Base-by-base conservation (phyloP, 345 rosid genomes). In the Linum tenue region DNA sequence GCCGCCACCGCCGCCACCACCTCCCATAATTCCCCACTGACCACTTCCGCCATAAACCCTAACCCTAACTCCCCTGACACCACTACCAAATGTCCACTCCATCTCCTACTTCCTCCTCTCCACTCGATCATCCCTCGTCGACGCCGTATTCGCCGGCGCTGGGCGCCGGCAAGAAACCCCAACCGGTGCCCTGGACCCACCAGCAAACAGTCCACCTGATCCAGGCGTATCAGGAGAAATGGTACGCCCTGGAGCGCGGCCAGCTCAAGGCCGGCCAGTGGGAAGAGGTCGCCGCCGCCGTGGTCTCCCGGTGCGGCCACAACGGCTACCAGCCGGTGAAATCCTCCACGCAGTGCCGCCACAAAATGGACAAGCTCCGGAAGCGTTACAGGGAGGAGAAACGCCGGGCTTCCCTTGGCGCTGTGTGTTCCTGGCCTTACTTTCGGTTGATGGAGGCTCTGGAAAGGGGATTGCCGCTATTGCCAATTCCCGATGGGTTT, bases 311-410 rank as follows among this genome's bases (percentile, higher is more conserved):
- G 64, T 84, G 92, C 75, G 84, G 86, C 77, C 79, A 76, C 72
- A 82, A 81, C 56, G 60, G 67, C 76, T 53, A 68, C 48, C 79
- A 75, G 15, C 63, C 77, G 36, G 60, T 73, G 0, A 81, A 85
- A 66, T 69, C 95, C 63, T 57, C 87, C 53, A 68, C 81, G 56
- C 92, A 88, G 80, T 89, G 90, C 76, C 81, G 89, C 56, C 95
- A 84, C 82, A 83, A 89, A 86, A 90, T 90, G 80, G 92, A 90
- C 83, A 90, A 88, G 82, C 80, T 90, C 72, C 89, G 92, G 39
- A 77, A 82, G 50, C 83, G 88, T 55, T 81, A 79, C 81, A 80
- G 88, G 69, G 60, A 85, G 1, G 91, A 86, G 76, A 73, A 71
- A 39, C 82, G 84, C 41, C 78, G 79, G 55, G 37, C 31, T 22